Conservation (phyloP, 2,329 filamentous ascomycete genomes). For the Alternaria conjuncta region DNA sequence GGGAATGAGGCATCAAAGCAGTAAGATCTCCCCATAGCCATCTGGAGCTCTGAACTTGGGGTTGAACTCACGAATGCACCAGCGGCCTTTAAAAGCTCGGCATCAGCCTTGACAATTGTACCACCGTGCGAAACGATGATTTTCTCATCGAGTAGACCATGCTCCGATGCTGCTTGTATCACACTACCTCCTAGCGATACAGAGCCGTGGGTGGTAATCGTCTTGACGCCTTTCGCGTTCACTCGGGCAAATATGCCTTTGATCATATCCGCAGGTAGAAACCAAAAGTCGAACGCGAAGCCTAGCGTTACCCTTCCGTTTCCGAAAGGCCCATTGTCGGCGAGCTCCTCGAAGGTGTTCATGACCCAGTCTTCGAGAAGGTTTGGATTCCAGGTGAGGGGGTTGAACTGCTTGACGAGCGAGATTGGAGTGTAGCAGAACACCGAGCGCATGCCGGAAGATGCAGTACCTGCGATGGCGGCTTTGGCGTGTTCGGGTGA, state of each 20-base stretch:
- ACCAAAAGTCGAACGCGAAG: slow-evolving; percentile 54
- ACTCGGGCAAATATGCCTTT: slow-evolving; percentile 48
- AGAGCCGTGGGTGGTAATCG: slow-evolving; percentile 53
- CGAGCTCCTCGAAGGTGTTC: slow-evolving; percentile 45
- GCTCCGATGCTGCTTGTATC: slow-evolving; percentile 33
- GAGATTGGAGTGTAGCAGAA: slow-evolving; percentile 50
- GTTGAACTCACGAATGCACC: slow-evolving; percentile 53
- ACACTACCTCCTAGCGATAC: slow-evolving; percentile 11
- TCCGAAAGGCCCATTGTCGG: slow-evolving; percentile 30
- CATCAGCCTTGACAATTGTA: slow-evolving; percentile 43
- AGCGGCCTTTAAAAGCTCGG: slow-evolving; percentile 41
- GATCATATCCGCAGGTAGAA: slow-evolving; percentile 48
- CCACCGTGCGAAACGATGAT: slow-evolving; percentile 54
- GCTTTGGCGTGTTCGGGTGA: slow-evolving; percentile 29
- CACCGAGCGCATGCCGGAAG: slow-evolving; percentile 56
- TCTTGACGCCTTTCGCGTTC: slow-evolving; percentile 45
- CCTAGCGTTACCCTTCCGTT: slow-evolving; percentile 50
- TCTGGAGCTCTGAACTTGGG: slow-evolving; percentile 60
- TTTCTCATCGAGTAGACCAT: slow-evolving; percentile 52
- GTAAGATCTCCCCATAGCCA: slow-evolving; percentile 51
- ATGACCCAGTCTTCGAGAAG: slow-evolving; percentile 56
- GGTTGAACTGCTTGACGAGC: slow-evolving; percentile 52
- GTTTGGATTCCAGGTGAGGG: slow-evolving; percentile 53
- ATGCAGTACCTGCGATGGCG: slow-evolving; percentile 51
- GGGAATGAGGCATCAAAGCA: slow-evolving; percentile 41